phyloP scores from a whole-genome alignment of 2,329 filamentous ascomycete genomes.

The Sporothrix variecibatus region DNA sequence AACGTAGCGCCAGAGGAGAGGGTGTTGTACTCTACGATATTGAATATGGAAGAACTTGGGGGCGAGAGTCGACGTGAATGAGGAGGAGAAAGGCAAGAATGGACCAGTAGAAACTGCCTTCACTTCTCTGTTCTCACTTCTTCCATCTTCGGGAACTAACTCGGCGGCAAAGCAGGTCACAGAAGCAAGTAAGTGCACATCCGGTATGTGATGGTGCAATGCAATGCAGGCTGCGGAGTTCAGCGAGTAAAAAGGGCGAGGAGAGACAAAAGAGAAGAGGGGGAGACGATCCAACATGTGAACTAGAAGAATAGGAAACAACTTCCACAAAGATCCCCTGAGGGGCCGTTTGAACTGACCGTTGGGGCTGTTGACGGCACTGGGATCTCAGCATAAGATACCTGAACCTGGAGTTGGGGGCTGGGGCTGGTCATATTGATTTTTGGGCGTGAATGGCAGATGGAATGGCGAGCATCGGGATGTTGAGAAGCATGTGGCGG shows the following conservation, averaged over 20 bases:
- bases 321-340: not conserved
- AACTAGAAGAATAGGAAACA: constrained; percentile 1
- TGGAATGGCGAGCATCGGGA: not conserved
- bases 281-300: not conserved
- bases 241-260: not conserved
- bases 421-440: not conserved
- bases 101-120: not conserved
- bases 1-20: not conserved
- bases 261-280: not conserved
- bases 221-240: not conserved
- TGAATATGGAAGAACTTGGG: not conserved
- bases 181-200: constrained; percentile 1
- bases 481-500: not conserved
- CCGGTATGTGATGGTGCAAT: not conserved
- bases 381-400: not conserved
- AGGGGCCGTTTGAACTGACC: not conserved
- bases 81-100: not conserved
- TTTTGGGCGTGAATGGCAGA: not conserved
- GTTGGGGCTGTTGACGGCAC: not conserved
- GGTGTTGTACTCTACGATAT: not conserved
- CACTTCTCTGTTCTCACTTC: not conserved
- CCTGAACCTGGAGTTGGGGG: not conserved
- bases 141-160: not conserved
- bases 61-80: not conserved
- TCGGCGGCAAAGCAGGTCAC: constrained; percentile 4